Percentiles rank a stretch among this genome's conserved stretches.
These are phyloP conservation scores for Aspergillus egyptiacus DNA, from an alignment of 495 filamentous ascomycete genomes.

Conservation along the genomic window DNA sequence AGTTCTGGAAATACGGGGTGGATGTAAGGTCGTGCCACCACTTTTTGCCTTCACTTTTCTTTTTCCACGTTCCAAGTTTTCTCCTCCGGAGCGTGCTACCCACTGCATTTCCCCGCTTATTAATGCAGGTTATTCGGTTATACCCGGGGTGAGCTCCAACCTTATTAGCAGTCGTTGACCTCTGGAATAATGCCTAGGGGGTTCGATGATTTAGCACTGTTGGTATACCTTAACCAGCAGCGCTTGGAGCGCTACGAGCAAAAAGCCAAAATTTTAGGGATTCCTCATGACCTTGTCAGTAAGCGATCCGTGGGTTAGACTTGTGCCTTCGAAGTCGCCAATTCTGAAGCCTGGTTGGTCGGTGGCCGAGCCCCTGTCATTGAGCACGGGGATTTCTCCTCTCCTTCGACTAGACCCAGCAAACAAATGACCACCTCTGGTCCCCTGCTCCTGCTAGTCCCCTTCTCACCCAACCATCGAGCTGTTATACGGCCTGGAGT, in stretches of 20 bases:
- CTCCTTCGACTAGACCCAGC: not conserved
- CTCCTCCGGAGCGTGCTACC: not conserved
- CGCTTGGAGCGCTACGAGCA: conserved; percentile 14
- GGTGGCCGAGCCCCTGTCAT: conserved; percentile 3
- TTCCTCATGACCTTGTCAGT: conserved; percentile 13
- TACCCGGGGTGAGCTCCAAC: not conserved
- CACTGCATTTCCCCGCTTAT: not conserved
- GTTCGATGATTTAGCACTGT: too few species aligned
- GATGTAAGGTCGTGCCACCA: conserved; percentile 6
- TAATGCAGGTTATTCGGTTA: too few species aligned
- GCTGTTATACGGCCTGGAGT: not conserved
- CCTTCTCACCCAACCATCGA: not conserved
- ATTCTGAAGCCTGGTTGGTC: conserved; percentile 4
- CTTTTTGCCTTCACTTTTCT: not conserved
- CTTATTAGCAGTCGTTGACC: too few species aligned
- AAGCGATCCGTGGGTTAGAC: conserved; percentile 12
- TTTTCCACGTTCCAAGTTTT: conserved; percentile 1
- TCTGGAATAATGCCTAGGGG: too few species aligned
- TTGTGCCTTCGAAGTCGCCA: not conserved
- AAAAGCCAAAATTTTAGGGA: not conserved
- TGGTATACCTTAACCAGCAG: too few species aligned
- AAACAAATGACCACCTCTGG: conserved; percentile 5
- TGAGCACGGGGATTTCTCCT: conserved; percentile 8
- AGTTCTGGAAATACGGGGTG: conserved; percentile 9
- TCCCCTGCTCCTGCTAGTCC: not conserved